Base-by-base conservation (phyloP, 2,329 filamentous ascomycete species). In the Fusarium anthophilum region DNA sequence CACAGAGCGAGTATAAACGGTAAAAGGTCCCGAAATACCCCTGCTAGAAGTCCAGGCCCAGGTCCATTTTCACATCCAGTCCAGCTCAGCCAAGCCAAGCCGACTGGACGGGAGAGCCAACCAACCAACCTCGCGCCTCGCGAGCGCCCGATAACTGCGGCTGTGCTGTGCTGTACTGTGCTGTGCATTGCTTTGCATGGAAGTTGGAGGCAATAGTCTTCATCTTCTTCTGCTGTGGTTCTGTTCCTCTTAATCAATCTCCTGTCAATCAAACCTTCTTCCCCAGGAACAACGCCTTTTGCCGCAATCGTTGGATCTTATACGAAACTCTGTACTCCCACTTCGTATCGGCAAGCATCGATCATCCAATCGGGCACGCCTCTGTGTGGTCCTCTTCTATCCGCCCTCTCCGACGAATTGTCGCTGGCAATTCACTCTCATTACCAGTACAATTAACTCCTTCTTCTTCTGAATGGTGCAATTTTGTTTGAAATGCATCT, bases 51-150 rank as follows among this genome's bases (percentile, higher is more conserved):
- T 58, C 66, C 50, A 62, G 59, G 24, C 39, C 59, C 38, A 58
- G 45, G 39, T 59, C 66, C 58, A 76, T 55, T 55, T 54, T 41
- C 51, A 55, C 35, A 55, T 64, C 66, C 61, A 66, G 54, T 53
- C 63, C 58, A 47, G 60, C 74, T 76, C 72, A 75, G 74, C 74
- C 47, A 66, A 61, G 65, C 72, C 69, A 63, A 75, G 69, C 66
- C 66, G 30, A 68, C 55, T 66, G 63, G 65, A 68, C 55, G 44
- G 57, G 57, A 55, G n/a, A 55, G 35, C 51, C 50, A 39, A 50
- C 59, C 47, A 63, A 72, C 74, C 76, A 78, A 74, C 70, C 76
- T 78, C 68, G 69, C 68, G 71, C 68, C 63, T 66, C 56, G 45
- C 50, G 67, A 65, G 66, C 70, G 60, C 66, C 65, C 61, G 63